Conservation (phyloP, 2,329 filamentous ascomycete genomes). For the Arthrobotrys musiformis region DNA sequence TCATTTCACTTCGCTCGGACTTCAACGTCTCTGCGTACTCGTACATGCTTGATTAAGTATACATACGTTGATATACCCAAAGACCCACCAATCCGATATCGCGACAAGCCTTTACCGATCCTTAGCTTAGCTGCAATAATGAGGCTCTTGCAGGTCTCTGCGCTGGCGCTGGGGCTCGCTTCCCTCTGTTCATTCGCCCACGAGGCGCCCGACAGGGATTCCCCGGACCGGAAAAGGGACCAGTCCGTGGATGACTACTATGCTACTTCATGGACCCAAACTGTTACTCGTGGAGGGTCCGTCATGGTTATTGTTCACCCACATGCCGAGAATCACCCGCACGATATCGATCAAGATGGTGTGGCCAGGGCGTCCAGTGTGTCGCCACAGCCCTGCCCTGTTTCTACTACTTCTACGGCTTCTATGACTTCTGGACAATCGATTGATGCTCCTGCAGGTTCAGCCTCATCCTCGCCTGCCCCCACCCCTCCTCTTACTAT, state of each 20-base stretch:
- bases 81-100: constrained; percentile 24
- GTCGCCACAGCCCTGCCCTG: background rate
- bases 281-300: background rate
- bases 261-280: constrained; percentile 28
- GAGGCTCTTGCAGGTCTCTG: constrained; percentile 28
- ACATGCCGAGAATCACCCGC: constrained; percentile 6
- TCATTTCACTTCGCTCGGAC: background rate
- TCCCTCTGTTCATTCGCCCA: constrained; percentile 27
- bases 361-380: background rate
- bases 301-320: constrained; percentile 36
- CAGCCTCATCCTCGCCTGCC: constrained; percentile 15
- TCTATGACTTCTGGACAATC: background rate
- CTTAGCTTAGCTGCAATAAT: constrained; percentile 19
- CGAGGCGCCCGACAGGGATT: constrained; percentile 26
- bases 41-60: constrained; percentile 2
- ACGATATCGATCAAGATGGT: constrained; percentile 8
- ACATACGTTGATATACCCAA: background rate
- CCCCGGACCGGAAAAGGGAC: constrained; percentile 26
- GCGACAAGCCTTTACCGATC: constrained; percentile 19
- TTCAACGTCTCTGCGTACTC: constrained; percentile 11
- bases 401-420: background rate
- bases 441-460: background rate
- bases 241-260: background rate
- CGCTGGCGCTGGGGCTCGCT: constrained; percentile 18
- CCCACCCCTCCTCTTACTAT: background rate